These are phyloP conservation scores for Discostella stelligeroides DNA, from an alignment of 108 stramenopile species.

Conservation along the genomic window DNA sequence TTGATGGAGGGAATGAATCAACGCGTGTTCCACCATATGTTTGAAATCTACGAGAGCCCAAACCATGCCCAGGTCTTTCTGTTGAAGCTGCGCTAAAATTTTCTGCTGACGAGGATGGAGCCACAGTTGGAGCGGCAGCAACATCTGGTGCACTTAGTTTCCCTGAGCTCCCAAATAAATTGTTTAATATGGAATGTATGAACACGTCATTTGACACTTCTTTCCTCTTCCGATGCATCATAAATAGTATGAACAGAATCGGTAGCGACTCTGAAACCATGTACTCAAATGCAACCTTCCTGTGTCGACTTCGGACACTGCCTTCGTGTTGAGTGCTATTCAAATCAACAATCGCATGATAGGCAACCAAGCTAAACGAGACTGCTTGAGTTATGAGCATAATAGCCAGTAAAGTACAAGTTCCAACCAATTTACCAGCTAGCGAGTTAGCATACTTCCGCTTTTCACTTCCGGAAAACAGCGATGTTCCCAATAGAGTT, in stretches of 20 bases:
- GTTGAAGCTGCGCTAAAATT: not conserved
- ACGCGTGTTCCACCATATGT: conserved; percentile 22
- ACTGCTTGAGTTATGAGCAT: conserved; percentile 33
- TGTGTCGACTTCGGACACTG: conserved; percentile 10
- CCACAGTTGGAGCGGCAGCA: not conserved
- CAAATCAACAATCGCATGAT: conserved; percentile 10
- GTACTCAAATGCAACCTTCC: conserved; percentile 34
- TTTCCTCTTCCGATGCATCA: conserved; percentile 44
- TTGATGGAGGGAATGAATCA: conserved; percentile 26
- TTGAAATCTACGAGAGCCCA: conserved; percentile 34
- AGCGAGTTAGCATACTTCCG: conserved; percentile 38
- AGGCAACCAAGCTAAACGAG: conserved; percentile 35
- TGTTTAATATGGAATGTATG: conserved; percentile 43
- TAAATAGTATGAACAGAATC: conserved; percentile 35
- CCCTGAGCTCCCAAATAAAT: conserved; percentile 39
- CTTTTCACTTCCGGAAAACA: conserved; percentile 29
- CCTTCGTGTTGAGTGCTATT: conserved; percentile 1
- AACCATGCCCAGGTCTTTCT: not conserved
- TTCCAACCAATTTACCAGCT: conserved; percentile 23
- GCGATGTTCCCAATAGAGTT: conserved; percentile 27
- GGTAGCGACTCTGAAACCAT: conserved; percentile 32
- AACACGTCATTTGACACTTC: conserved; percentile 32
- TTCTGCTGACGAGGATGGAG: not conserved
- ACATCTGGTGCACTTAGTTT: conserved; percentile 26
- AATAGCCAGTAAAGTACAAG: conserved; percentile 26